Evolutionary conservation across 2,329 filamentous ascomycete species (phyloP).

Genomic region (Aureobasidium sp.): DNA sequence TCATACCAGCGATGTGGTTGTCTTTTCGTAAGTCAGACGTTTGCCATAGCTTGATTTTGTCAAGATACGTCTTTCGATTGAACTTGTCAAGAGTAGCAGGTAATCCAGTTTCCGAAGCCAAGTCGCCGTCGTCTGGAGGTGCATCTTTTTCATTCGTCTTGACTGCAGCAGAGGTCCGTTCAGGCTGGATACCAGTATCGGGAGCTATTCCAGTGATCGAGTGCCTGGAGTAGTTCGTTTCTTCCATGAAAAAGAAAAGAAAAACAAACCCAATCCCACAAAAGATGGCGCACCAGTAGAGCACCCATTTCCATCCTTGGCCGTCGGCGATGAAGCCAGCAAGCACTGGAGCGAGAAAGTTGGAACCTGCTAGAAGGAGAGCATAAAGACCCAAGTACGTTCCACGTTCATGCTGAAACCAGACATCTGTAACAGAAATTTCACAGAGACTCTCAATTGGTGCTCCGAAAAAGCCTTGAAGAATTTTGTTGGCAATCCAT

Average conservation of each 20-base stretch:
- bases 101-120: not conserved
- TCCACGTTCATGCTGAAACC: conserved; percentile 27
- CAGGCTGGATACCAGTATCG: not conserved
- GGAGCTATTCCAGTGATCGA: conserved; percentile 1
- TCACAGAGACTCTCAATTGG: conserved; percentile 44
- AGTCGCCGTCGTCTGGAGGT: not conserved
- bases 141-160: not conserved
- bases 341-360: conserved; percentile 41
- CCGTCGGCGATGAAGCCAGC: conserved; percentile 45
- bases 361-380: conserved; percentile 36
- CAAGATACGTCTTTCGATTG: conserved; percentile 26
- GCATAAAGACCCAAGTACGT: conserved; percentile 26
- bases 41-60: conserved; percentile 29
- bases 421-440: conserved; percentile 24
- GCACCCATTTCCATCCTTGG: conserved; percentile 24
- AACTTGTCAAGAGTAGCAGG: not conserved
- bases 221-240: conserved; percentile 44
- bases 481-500: conserved; percentile 41
- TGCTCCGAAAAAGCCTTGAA: conserved; percentile 42
- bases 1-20: conserved; percentile 26
- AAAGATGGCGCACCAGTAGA: conserved; percentile 50
- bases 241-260: conserved; percentile 54
- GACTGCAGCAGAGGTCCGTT: not conserved
- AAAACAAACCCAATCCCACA: conserved; percentile 42
- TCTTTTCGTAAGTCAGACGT: conserved; percentile 26